These are phyloP conservation scores for Cryptococcus maquisensis DNA, from an alignment of 1,284 basidiomycete species.

Conservation along the genomic window DNA sequence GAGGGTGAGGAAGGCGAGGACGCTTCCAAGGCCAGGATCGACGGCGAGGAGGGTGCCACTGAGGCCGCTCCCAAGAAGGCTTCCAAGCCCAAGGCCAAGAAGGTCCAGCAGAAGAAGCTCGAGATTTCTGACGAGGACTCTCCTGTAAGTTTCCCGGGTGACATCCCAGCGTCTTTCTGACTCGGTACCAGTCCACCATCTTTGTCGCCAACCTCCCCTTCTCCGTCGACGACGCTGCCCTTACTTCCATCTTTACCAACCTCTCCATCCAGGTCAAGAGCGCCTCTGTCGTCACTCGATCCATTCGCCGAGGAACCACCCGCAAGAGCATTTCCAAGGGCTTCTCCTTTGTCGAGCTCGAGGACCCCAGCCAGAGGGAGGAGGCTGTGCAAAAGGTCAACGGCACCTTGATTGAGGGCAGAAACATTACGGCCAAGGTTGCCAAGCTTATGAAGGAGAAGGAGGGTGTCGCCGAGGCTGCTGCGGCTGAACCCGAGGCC, in stretches of 20 bases:
- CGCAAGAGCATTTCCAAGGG: constrained; percentile 66
- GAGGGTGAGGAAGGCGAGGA: constrained; percentile 28
- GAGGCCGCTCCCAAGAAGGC: constrained; percentile 11
- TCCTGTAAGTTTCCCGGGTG: constrained; percentile 27
- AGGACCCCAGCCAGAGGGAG: constrained; percentile 72
- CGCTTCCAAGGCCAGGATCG: constrained; percentile 14
- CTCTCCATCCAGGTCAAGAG: constrained; percentile 72
- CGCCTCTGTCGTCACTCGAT: constrained; percentile 67
- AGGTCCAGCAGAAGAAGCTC: constrained; percentile 35
- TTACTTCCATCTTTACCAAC: constrained; percentile 73
- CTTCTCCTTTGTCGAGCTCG: constrained; percentile 90
- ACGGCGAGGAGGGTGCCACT: constrained; percentile 3
- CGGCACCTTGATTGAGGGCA: constrained; percentile 74
- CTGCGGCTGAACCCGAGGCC: background rate
- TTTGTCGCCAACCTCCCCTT: constrained; percentile 96
- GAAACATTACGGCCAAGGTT: constrained; percentile 79
- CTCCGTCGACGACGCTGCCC: constrained; percentile 73
- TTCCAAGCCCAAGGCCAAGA: constrained; percentile 48
- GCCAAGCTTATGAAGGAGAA: constrained; percentile 54
- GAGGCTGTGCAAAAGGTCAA: constrained; percentile 74
- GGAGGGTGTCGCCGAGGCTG: constrained; percentile 25
- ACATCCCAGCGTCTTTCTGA: background rate
- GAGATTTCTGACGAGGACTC: constrained; percentile 61
- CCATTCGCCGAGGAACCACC: constrained; percentile 55
- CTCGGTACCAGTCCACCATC: constrained; percentile 64